These are phyloP conservation scores for Nymphaea thermarum DNA, from an alignment of 164 flowering plant genomes.

Conservation along the genomic window DNA sequence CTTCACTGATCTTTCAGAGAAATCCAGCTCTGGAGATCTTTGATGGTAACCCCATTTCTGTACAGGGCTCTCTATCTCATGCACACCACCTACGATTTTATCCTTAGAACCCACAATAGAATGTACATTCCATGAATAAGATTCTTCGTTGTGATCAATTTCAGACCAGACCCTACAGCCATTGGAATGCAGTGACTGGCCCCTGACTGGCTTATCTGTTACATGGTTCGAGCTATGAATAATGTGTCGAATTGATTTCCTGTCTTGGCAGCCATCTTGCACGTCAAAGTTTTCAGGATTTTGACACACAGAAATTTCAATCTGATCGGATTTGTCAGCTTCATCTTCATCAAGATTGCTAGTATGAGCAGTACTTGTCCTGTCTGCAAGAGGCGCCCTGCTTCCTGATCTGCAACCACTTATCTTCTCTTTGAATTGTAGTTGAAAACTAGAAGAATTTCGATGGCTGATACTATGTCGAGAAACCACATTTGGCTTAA, in stretches of 20 bases:
- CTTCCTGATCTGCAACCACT: conserved; percentile 13
- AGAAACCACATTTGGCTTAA: conserved; percentile 18
- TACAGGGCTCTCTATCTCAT: conserved; percentile 30
- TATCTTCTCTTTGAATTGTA: conserved; percentile 27
- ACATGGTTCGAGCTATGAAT: conserved; percentile 3
- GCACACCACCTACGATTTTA: not conserved
- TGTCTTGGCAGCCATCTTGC: conserved; percentile 12
- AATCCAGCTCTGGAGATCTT: conserved; percentile 28
- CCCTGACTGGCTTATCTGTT: conserved; percentile 25
- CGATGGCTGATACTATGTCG: conserved; percentile 15
- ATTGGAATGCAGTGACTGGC: conserved; percentile 22
- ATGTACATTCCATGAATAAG: conserved; percentile 20
- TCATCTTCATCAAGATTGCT: conserved; percentile 4
- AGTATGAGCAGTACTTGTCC: conserved; percentile 2
- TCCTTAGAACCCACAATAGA: conserved; percentile 3
- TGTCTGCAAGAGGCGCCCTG: conserved; percentile 9
- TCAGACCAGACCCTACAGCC: conserved; percentile 27
- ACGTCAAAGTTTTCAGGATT: conserved; percentile 12
- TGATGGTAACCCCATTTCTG: conserved; percentile 38
- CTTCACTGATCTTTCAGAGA: conserved; percentile 29
- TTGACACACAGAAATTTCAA: conserved; percentile 10
- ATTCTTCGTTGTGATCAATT: conserved; percentile 18
- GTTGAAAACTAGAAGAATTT: conserved; percentile 19
- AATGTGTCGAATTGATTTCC: not conserved
- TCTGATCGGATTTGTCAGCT: conserved; percentile 9